Evolutionary conservation across 768 basidiomycete species (phyloP), one percentile per base, ranked within the genome.

Genomic region (Cyclocybe cylindracea): DNA sequence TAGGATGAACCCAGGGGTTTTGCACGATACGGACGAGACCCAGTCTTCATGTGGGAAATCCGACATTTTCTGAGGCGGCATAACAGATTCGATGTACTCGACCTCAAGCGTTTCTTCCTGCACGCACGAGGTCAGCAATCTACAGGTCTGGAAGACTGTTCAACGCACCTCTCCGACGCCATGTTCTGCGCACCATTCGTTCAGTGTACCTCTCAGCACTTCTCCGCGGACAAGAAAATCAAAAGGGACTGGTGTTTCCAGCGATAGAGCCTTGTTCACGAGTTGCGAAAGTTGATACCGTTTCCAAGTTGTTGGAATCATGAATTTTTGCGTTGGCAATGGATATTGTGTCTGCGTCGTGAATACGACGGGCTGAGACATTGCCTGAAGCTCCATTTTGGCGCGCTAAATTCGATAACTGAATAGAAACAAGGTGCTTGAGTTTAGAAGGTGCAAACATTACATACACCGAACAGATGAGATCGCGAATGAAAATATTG

Each of bases 251-350:
- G 90, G 85, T 48, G 83, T 82, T 0, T 78, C 67, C 13, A 89
- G 81, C 19, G 81, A 78, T 24, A 98, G 76, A 1, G 95, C 91
- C 64, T 97, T 97, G 75, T 99, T 99, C 52, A 99, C 85, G 39
- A 98, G 86, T 54, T 98, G 94, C 1, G 95, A 98, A 32, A 99
- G 87, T 61, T 98, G 96, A 68, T 90, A 98, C n/a, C 96, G 85
- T 51, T 80, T 83, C 94, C 94, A 98, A 67, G 82, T 73, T 1
- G 85, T 77, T 2, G 97, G 96, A 11, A 98, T 87, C 84, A 97
- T 86, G 66, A 93, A 98, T 63, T 92, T 93, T 67, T 94, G 91
- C 1, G 85, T 78, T 0, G 89, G 94, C 10, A 96, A 80, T 9
- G 83, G 77, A 67, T 94, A 91, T 2, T 73, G 71, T 0, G 87